Conservation (phyloP, 2,329 filamentous ascomycete species). For the Diplodia mutila region DNA sequence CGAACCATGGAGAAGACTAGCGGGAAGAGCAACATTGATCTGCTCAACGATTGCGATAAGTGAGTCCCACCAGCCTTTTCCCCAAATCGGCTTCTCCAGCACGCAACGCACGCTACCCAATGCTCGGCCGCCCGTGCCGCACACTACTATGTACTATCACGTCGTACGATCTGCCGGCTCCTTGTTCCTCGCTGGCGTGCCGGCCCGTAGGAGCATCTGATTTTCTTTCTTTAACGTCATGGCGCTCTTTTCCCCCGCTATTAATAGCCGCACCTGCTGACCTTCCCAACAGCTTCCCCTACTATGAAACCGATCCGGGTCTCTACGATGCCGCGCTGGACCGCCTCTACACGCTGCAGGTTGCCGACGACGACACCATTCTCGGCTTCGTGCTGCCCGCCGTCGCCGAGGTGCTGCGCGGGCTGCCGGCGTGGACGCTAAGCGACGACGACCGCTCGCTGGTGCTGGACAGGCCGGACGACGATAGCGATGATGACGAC, state of each 20-base stretch:
- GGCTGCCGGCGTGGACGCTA: constrained; percentile 65
- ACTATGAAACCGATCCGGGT: constrained; percentile 64
- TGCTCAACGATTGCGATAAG: constrained; percentile 62
- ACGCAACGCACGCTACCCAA: constrained; percentile 14
- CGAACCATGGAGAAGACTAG: constrained; percentile 20
- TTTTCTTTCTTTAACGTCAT: neutral
- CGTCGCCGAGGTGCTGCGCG: constrained; percentile 60
- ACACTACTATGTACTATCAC: neutral
- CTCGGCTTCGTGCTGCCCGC: constrained; percentile 65
- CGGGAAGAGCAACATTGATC: constrained; percentile 55
- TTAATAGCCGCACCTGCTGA: neutral
- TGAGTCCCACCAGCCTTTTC: constrained; percentile 31
- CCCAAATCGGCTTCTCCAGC: constrained; percentile 6
- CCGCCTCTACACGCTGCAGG: constrained; percentile 67
- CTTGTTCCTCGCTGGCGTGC: neutral
- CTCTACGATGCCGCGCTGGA: constrained; percentile 58
- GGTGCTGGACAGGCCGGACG: constrained; percentile 36
- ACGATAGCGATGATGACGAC: constrained; percentile 49
- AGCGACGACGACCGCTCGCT: constrained; percentile 65
- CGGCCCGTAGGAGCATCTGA: neutral
- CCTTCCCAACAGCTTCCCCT: constrained; percentile 69
- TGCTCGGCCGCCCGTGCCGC: constrained; percentile 1
- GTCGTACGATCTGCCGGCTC: neutral
- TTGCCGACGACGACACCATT: constrained; percentile 62
- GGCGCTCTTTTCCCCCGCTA: neutral